These are phyloP conservation scores for Malus sylvestris DNA, from an alignment of 306 rosid species.

Conservation along the genomic window DNA sequence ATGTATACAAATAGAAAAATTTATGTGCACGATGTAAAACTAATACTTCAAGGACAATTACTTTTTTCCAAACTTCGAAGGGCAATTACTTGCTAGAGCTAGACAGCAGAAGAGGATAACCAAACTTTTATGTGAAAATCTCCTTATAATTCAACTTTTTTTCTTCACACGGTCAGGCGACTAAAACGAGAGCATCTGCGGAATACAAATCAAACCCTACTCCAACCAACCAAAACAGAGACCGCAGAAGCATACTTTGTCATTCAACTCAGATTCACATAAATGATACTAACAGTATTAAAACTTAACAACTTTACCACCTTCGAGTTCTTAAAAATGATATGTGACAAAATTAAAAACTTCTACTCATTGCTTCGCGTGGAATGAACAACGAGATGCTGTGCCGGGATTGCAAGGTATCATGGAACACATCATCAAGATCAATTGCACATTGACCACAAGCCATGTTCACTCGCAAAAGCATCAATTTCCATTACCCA, in stretches of 20 bases:
- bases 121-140: neutral
- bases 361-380: constrained; percentile 31
- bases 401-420: constrained; percentile 28
- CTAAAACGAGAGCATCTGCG: constrained; percentile 16
- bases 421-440: constrained; percentile 8
- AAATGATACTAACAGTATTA: constrained; percentile 21
- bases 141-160: neutral
- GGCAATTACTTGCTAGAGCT: too few relatives aligned
- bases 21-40: neutral
- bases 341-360: constrained; percentile 7
- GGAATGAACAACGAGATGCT: constrained; percentile 37
- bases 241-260: constrained; percentile 16
- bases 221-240: constrained; percentile 23
- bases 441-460: neutral
- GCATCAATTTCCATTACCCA: constrained; percentile 9
- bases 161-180: constrained; percentile 7
- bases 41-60: too few relatives aligned
- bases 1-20: too few relatives aligned
- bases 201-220: constrained; percentile 13
- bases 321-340: constrained; percentile 17
- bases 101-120: neutral
- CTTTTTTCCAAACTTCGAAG: too few relatives aligned
- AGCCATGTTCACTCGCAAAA: constrained; percentile 1
- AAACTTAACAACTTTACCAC: constrained; percentile 24
- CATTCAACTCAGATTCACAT: constrained; percentile 19